Conservation (phyloP, 768 basidiomycete species). For the Collybiopsis confluens region DNA sequence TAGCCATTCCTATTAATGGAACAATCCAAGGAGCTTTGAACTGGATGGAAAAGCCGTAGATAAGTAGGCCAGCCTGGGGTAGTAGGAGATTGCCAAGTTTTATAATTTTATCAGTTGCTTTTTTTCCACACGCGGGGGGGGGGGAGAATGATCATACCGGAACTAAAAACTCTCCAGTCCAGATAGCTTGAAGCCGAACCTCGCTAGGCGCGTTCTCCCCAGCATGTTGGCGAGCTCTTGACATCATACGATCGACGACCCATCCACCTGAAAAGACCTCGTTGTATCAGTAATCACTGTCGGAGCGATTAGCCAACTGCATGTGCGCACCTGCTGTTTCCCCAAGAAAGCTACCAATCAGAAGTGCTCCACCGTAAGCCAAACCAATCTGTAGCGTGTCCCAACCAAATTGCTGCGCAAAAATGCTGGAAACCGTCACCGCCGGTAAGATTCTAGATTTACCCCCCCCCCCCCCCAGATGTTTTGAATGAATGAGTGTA, state of each 20-base stretch:
- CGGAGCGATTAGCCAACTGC: too few relatives aligned
- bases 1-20: not conserved
- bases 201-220: too few relatives aligned
- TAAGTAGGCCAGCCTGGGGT: not conserved
- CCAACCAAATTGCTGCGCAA: constrained; percentile 1
- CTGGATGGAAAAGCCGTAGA: not conserved
- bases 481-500: too few relatives aligned
- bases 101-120: too few relatives aligned
- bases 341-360: constrained; percentile 2
- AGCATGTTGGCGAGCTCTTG: too few relatives aligned
- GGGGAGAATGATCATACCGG: too few relatives aligned
- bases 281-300: too few relatives aligned
- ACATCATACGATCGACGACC: too few relatives aligned
- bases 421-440: not conserved
- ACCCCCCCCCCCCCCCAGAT: too few relatives aligned
- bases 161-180: not conserved
- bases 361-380: constrained; percentile 1
- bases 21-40: not conserved
- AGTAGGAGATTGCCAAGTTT: too few relatives aligned
- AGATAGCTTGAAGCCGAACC: not conserved
- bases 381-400: constrained; percentile 3
- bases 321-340: constrained; percentile 5
- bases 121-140: too few relatives aligned
- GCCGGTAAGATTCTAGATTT: not conserved
- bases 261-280: too few relatives aligned